Base-by-base conservation (phyloP, 1,284 basidiomycete species). In the Pseudozyma pruni region DNA sequence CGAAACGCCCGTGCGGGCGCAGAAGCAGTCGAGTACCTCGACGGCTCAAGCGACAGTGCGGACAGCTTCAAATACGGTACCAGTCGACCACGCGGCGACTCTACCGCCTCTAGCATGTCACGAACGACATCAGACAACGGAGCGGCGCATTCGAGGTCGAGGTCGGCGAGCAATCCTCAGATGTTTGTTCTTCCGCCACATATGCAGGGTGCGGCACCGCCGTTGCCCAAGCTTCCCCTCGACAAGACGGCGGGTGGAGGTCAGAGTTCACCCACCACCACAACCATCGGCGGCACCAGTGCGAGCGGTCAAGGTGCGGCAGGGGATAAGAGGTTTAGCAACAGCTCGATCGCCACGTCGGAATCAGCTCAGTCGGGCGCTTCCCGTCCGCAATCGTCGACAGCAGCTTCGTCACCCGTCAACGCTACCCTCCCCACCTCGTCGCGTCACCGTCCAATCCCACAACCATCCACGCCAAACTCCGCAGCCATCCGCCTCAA, bases 401-500 rank as follows among this genome's bases (percentile, higher is more conserved):
- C 74, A 7, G 69, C 76, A 6, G 75, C 72, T 13, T 73, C 69
- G 19, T 78, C 76, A n/a, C 75, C 74, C 8, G 46, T 74, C 35
- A 75, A 58, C 47, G 27, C 52, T 23, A 74, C 48, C 39, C 33
- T 39, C n/a, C 42, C 11, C 39, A 25, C 29, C 31, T 22, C 11
- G 2, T 19, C 20, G n/a, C n/a, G n/a, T n/a, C n/a, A n/a, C 44
- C 23, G 27, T 29, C 27, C 7, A 58, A 43, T 44, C 33, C 63
- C 25, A 40, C 32, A 20, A 23, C 34, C 29, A 14, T 9, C 42
- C 4, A 10, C 63, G 4, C 4, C 40, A 5, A 22, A 38, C 20
- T 61, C 69, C 9, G 67, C 58, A 14, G 83, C 80, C 3, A 72
- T 83, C 5, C 76, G 81, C 43, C 69, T 83, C 61, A 78, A 79